Conservation (phyloP, 306 rosid species). For the Glycyrrhiza uralensis region DNA sequence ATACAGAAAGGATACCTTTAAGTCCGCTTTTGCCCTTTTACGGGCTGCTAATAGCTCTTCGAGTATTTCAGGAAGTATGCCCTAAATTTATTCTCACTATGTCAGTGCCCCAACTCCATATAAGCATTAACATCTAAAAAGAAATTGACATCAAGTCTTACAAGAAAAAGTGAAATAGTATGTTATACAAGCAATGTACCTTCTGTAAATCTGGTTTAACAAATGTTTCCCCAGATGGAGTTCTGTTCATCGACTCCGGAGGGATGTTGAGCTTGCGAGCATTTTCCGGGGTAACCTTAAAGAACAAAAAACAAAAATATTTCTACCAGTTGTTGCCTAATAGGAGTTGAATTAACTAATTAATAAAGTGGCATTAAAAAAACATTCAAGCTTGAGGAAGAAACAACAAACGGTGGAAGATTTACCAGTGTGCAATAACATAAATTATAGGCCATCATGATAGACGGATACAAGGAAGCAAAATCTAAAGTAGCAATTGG, state of each 20-base stretch:
- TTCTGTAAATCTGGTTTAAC: constrained; percentile 82
- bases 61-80: constrained; percentile 98
- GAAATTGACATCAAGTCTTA: constrained; percentile 4
- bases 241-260: constrained; percentile 75
- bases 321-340: neutral
- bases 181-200: constrained; percentile 35
- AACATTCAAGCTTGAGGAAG: neutral
- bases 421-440: constrained; percentile 97
- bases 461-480: constrained; percentile 95
- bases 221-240: constrained; percentile 96
- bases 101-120: constrained; percentile 4
- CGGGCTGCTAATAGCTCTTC: constrained; percentile 93
- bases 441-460: constrained; percentile 98
- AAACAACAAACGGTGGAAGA: constrained; percentile 22
- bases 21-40: constrained; percentile 93
- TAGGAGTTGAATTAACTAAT: neutral
- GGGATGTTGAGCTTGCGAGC: constrained; percentile 72
- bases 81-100: constrained; percentile 47
- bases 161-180: neutral
- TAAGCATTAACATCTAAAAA: constrained; percentile 20
- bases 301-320: constrained; percentile 14
- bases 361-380: neutral
- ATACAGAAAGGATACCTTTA: constrained; percentile 58
- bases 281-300: constrained; percentile 84
- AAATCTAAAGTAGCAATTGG: constrained; percentile 98